These are phyloP conservation scores for Arabidopsis thaliana DNA, from an alignment of 345 rosid genomes.

Conservation along the genomic window TAIR10.1 NC_003074.8:9605501-9606000, in stretches of 20 bases:
- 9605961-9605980: neutral
- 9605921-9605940: neutral
- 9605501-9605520: neutral
- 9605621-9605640: neutral
- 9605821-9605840: neutral
- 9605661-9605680: neutral
- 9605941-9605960: neutral
- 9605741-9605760: neutral
- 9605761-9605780: neutral
- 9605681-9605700: neutral
- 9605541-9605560: slow-evolving; percentile 3
- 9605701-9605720: neutral
- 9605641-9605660: neutral
- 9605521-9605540: neutral
- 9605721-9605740: neutral
- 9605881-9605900: slow-evolving; percentile 17
- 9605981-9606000: neutral
- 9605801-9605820: neutral
- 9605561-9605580: neutral
- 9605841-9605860: neutral
- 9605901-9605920: neutral
- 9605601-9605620: slow-evolving; percentile 4
- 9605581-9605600: neutral
- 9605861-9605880: neutral
- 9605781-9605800: neutral